Conservation (phyloP, 202 grass and related monocot genomes). For the Elaeis oleifera region DNA sequence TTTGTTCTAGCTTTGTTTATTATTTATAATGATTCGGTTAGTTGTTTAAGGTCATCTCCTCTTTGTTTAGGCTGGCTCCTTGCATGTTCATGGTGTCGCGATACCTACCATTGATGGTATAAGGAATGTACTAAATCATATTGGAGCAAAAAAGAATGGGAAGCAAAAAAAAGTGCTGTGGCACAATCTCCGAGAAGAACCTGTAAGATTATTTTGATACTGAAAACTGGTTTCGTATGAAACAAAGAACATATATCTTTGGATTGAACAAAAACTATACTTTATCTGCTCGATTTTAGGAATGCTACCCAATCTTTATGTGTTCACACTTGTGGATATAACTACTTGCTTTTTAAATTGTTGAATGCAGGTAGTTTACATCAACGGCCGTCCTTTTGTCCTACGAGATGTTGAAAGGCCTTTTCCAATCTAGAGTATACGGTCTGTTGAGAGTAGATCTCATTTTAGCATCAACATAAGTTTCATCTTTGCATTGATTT, state of each 20-base stretch:
- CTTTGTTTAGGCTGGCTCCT: constrained; percentile 62
- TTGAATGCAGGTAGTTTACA: constrained; percentile 78
- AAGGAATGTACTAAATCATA: constrained; percentile 86
- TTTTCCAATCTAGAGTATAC: constrained; percentile 99
- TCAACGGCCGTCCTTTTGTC: constrained; percentile 85
- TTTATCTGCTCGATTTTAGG: background rate
- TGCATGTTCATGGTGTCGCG: constrained; percentile 94
- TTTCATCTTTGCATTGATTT: too few relatives aligned
- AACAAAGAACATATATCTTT: too few relatives aligned
- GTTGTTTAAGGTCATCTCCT: constrained; percentile 1
- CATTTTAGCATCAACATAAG: too few relatives aligned
- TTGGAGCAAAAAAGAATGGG: constrained; percentile 68
- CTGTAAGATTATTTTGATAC: constrained; percentile 39
- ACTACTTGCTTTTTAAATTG: constrained; percentile 25
- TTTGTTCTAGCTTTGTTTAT: background rate
- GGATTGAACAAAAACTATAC: background rate
- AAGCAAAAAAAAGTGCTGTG: constrained; percentile 69
- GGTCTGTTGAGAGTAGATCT: constrained; percentile 36
- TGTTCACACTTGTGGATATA: constrained; percentile 18
- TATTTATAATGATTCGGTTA: background rate
- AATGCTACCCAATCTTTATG: constrained; percentile 21
- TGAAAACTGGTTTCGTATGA: constrained; percentile 3
- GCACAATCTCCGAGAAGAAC: constrained; percentile 97
- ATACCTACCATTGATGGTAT: constrained; percentile 95
- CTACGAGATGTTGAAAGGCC: constrained; percentile 88